Base-by-base conservation (phyloP, 1,139 yeast genomes). In the Candida dubliniensis region DNA sequence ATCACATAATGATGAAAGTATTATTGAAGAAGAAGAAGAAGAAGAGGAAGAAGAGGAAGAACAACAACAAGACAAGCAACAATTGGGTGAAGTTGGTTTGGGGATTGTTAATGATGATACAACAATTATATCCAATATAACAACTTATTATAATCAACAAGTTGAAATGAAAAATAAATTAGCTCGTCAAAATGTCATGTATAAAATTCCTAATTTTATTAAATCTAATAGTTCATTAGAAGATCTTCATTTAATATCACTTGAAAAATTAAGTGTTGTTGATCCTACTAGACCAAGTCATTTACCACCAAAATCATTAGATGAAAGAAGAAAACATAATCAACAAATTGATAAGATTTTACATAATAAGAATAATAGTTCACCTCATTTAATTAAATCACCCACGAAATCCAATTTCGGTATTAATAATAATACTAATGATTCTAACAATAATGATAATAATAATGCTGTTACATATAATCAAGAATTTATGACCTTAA, bases 261-360 rank as follows among this genome's bases (percentile, higher is more conserved):
- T 66, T 1, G 78, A 73, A 49, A 73, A 73, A 43, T 58, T 73
- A 40, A 63, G 57, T 38, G 55, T 58, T 11, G 53, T 73, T 18
- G 77, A 74, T 53, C 77, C 71, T 53, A 64, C 76, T 3, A 61
- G 79, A 44, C 79, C 79, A 15, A 72, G 72, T 32, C 67, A 74
- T 49, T 58, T 74, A 33, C 79, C 79, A 14, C 79, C 79, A 0
- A 74, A 74, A 48, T 54, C 61, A 12, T 48, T 50, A 2, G 47
- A 47, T 26, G 79, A 74, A 49, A 69, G 64, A 38, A 51, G 62
- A 11, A 71, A 66, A 49, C 79, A 74, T 49, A 66, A 67, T 47
- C 64, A 60, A 39, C 76, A 74, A 53, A 60, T 73, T 45, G 61
- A 69, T 41, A 64, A 58, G 48, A 66, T 67, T 23, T 48, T 73